phyloP scores from a whole-genome alignment of 179 eudicot genomes.

The Beta lomatogona region DNA sequence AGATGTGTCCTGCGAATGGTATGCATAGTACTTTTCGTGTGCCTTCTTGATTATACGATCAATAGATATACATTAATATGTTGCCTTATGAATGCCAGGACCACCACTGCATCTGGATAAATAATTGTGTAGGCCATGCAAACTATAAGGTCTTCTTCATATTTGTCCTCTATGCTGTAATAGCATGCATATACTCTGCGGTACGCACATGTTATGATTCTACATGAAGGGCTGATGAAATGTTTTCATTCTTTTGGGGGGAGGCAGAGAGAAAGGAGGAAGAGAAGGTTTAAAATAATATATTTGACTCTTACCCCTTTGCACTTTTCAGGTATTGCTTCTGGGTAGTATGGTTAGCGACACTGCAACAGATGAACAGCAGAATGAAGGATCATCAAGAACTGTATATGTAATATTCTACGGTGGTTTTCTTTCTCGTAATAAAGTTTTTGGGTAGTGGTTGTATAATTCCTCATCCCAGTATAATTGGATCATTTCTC shows the following conservation, averaged over 20 bases:
- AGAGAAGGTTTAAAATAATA: not conserved
- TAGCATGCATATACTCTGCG: conserved; percentile 83
- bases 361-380: conserved; percentile 48
- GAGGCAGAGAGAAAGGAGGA: not conserved
- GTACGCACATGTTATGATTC: conserved; percentile 42
- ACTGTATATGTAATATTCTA: conserved; percentile 57
- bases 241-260: not conserved
- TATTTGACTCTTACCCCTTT: conserved; percentile 4
- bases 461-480: not conserved
- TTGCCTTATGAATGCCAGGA: conserved; percentile 62
- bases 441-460: not conserved
- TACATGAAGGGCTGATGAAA: too few species aligned
- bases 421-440: not conserved
- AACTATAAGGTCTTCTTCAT: conserved; percentile 90
- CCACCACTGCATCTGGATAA: conserved; percentile 97
- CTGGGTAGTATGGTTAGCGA: conserved; percentile 72
- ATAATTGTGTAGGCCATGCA: conserved; percentile 93
- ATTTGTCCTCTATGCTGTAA: conserved; percentile 76
- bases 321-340: conserved; percentile 65
- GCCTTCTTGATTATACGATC: conserved; percentile 10
- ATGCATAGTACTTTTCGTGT: conserved; percentile 30
- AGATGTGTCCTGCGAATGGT: conserved; percentile 95
- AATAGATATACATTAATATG: conserved; percentile 29
- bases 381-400: conserved; percentile 60
- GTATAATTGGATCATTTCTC: too few species aligned